A percentile compares a stretch with the other conserved stretches of the same genome.
Evolutionary conservation across 345 rosid genomes (phyloP).

Genomic region (Isatis tinctoria): DNA sequence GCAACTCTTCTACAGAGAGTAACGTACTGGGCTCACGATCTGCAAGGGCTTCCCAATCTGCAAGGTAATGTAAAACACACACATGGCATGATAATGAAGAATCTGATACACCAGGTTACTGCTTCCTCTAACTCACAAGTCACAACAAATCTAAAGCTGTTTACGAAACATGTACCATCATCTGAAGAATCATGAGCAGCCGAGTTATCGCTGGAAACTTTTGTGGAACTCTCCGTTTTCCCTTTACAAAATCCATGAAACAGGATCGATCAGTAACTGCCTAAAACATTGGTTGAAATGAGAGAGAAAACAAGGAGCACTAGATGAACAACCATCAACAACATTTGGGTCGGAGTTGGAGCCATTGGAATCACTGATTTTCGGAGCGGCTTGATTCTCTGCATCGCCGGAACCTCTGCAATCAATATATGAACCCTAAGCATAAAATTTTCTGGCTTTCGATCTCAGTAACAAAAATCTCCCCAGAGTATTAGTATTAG

Average conservation of each 20-base stretch:
- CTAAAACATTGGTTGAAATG: background rate
- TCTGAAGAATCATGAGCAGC: constrained; percentile 46
- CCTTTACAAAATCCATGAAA: constrained; percentile 27
- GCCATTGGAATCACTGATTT: background rate
- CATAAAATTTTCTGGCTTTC: background rate
- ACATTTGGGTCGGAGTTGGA: constrained; percentile 19
- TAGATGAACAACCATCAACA: constrained; percentile 34
- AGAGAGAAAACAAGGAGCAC: background rate
- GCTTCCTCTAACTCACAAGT: background rate
- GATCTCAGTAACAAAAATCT: background rate
- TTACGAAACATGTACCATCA: constrained; percentile 50
- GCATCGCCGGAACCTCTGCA: constrained; percentile 34
- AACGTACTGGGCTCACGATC: constrained; percentile 60
- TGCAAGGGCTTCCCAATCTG: constrained; percentile 93
- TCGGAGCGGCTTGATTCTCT: background rate
- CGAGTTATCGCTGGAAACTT: constrained; percentile 15
- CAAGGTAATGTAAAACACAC: background rate
- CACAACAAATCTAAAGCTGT: background rate
- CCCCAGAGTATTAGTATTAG: background rate
- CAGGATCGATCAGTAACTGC: background rate
- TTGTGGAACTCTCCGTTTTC: constrained; percentile 24
- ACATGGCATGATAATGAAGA: background rate
- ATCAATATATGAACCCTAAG: background rate
- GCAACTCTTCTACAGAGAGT: constrained; percentile 47
- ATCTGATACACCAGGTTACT: background rate